phyloP scores from a whole-genome alignment of 345 rosid species.

The Camelina neglecta region DNA sequence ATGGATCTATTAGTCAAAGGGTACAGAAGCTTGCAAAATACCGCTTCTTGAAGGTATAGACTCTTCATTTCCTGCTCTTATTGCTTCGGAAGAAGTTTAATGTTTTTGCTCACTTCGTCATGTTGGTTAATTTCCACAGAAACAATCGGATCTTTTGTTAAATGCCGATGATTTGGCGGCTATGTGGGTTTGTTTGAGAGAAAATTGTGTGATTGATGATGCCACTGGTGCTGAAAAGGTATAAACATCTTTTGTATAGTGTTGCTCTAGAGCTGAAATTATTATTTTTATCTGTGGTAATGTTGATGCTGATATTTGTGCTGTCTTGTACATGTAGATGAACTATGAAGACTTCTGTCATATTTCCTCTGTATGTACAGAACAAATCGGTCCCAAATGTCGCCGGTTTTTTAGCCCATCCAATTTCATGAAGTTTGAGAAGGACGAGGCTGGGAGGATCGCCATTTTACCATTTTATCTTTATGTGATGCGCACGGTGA shows the following conservation, averaged over 20 bases:
- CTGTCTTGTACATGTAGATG: constrained; percentile 61
- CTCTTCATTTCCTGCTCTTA: constrained; percentile 3
- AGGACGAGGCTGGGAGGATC: constrained; percentile 98
- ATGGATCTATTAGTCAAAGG: constrained; percentile 93
- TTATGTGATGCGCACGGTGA: constrained; percentile 98
- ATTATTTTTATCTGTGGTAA: constrained; percentile 3
- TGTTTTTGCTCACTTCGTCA: constrained; percentile 4
- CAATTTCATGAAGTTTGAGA: constrained; percentile 99
- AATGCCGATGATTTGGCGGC: constrained; percentile 98
- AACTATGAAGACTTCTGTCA: constrained; percentile 99
- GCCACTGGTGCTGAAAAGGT: constrained; percentile 99
- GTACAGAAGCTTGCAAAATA: constrained; percentile 93
- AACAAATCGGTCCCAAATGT: constrained; percentile 97
- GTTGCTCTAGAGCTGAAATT: constrained; percentile 16
- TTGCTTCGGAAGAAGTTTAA: constrained; percentile 1
- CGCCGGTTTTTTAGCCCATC: constrained; percentile 98
- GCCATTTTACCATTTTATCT: constrained; percentile 97
- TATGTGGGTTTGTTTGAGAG: constrained; percentile 99
- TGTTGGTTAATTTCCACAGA: constrained; percentile 59
- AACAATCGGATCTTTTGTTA: constrained; percentile 93
- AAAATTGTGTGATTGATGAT: constrained; percentile 98
- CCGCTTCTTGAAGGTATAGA: constrained; percentile 84
- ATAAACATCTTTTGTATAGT: constrained; percentile 6
- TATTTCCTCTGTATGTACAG: constrained; percentile 94
- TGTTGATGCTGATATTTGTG: constrained; percentile 26